Percentiles rank a stretch among this genome's conserved stretches.
These are phyloP conservation scores for Petunia axillaris DNA, from an alignment of 257 asterid species.

Conservation along the genomic window DNA sequence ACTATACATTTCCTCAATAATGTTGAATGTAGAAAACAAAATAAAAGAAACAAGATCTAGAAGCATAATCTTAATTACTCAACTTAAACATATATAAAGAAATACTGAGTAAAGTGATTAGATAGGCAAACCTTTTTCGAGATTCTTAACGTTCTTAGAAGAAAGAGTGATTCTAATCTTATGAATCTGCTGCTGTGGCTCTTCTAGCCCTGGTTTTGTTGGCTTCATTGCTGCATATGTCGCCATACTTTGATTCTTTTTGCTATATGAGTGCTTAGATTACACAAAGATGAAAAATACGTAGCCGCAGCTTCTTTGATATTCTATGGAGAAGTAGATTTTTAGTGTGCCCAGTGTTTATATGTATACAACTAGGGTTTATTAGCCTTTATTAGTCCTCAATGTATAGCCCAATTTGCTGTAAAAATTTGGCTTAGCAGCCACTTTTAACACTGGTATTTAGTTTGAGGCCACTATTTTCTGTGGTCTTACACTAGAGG, in stretches of 20 bases:
- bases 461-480: no score
- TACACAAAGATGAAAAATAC: background rate
- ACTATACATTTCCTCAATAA: background rate
- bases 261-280: background rate
- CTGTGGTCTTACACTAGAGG: no score
- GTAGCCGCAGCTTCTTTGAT: background rate
- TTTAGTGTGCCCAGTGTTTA: background rate
- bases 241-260: constrained; percentile 37
- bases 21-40: background rate
- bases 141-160: constrained; percentile 43
- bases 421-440: no score
- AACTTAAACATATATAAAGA: background rate
- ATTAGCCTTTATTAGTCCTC: background rate
- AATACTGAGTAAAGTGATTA: no score
- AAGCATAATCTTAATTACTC: background rate
- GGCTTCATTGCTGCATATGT: constrained; percentile 60
- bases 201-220: constrained; percentile 58
- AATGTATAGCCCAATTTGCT: background rate
- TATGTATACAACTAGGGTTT: background rate
- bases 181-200: constrained; percentile 48
- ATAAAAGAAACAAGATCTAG: background rate
- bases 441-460: no score
- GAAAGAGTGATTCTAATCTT: constrained; percentile 62
- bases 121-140: constrained; percentile 54
- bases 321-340: background rate